A percentile compares a stretch with the other conserved stretches of the same genome.
Evolutionary conservation across 352 stramenopile genomes (phyloP).

Genomic region (Globisporangium heterothallicum): DNA sequence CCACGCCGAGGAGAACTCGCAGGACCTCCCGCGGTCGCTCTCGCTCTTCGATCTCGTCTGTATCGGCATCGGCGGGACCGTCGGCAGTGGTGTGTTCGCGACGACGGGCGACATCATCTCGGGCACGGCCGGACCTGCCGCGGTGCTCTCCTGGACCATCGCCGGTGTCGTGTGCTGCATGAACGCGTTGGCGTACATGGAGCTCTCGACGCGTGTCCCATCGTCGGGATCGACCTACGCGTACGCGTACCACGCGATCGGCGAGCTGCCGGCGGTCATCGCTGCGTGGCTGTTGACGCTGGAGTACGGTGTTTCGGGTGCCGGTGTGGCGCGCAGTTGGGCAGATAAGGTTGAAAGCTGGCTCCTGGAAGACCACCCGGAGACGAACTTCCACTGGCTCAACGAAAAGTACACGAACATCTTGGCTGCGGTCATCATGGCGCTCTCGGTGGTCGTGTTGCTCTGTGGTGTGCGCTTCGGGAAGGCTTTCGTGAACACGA

Average conservation of each 20-base stretch:
- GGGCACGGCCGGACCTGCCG: slow-evolving; percentile 63
- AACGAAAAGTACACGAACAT: slow-evolving; percentile 62
- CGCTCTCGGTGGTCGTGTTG: slow-evolving; percentile 62
- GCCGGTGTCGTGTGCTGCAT: slow-evolving; percentile 74
- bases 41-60: slow-evolving; percentile 87
- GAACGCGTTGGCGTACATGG: slow-evolving; percentile 88
- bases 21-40: slow-evolving; percentile 64
- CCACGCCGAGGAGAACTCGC: slow-evolving; percentile 61
- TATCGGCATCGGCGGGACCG: slow-evolving; percentile 89
- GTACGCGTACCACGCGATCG: slow-evolving; percentile 91
- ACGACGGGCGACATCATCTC: slow-evolving; percentile 79
- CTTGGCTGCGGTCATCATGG: slow-evolving; percentile 63
- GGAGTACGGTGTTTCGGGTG: slow-evolving; percentile 88
- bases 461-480: slow-evolving; percentile 83
- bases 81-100: slow-evolving; percentile 90
- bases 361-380: slow-evolving; percentile 39
- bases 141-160: slow-evolving; percentile 78
- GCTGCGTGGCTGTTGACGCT: slow-evolving; percentile 87
- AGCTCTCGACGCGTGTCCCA: slow-evolving; percentile 83
- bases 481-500: slow-evolving; percentile 87
- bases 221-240: slow-evolving; percentile 89
- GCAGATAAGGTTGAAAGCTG: slow-evolving; percentile 84
- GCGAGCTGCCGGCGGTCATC: slow-evolving; percentile 89
- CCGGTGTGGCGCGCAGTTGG: slow-evolving; percentile 91
- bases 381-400: slow-evolving; percentile 39